Evolutionary conservation across 495 filamentous ascomycete genomes (phyloP), one percentile per base, ranked within the genome.

Genomic region (Neohortaea acidophila): DNA sequence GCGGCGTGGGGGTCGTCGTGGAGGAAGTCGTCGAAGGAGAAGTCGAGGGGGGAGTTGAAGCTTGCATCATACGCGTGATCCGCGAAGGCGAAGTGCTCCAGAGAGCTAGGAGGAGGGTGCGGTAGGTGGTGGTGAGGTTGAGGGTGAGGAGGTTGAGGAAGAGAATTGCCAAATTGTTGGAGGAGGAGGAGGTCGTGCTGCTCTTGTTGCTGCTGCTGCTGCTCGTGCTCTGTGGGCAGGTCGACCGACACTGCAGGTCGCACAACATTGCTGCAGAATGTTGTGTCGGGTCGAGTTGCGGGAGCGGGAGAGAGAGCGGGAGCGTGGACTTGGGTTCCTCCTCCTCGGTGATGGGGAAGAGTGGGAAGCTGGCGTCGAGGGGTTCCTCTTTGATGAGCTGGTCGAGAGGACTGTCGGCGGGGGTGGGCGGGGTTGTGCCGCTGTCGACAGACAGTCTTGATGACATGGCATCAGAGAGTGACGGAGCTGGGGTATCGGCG

Each of bases 231-330:
- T n/a, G n/a, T n/a, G n/a, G n/a, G n/a, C n/a, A n/a, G n/a, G n/a
- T 52, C 57, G 56, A 57, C 61, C 74, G 89, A 94, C 89, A 97
- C 89, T 79, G 89, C 89, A 93, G 89, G 89, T 87, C 89, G 69
- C 83, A 94, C 87, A 94, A 92, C 86, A 94, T 76, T 84, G 70
- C 87, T 69, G 89, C 89, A 94, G 89, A 83, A 94, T 92, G 87
- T 93, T 92, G 87, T 94, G 85, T 85, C 89, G 71, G 62, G 69
- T 89, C 82, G 72, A 79, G 49, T 21, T 21, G 41, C 36, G 45
- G 39, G 43, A 36, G 39, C 33, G 39, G 15, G 20, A 48, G 15
- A 6, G 30, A 14, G 9, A 33, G 12, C 23, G 24, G 24, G 24
- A 18, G 24, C 21, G 4, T 25, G n/a, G 23, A 26, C 21, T n/a